These are phyloP conservation scores for Gymnopilus dilepis DNA, from an alignment of 768 basidiomycete genomes.

Conservation along the genomic window DNA sequence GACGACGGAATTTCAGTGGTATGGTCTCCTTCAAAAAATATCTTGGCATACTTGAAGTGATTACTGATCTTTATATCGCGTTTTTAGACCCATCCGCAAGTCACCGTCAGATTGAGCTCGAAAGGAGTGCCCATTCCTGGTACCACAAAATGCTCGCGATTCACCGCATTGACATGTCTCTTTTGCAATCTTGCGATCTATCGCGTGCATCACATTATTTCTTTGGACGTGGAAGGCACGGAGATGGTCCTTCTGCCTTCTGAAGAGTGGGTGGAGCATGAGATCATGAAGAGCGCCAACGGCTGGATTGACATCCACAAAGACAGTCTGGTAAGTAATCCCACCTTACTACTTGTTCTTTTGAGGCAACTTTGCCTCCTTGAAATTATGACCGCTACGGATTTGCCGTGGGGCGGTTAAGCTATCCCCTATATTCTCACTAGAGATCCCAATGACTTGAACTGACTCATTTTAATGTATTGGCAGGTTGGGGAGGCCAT, in stretches of 20 bases:
- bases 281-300: constrained; percentile 65
- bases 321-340: constrained; percentile 65
- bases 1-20: constrained; percentile 73
- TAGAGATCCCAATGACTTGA: constrained; percentile 11
- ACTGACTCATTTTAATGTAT: constrained; percentile 25
- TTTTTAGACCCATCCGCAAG: constrained; percentile 65
- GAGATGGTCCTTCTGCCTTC: constrained; percentile 73
- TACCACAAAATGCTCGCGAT: constrained; percentile 58
- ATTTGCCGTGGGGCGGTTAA: neutral
- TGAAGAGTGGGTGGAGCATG: constrained; percentile 79
- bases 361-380: neutral
- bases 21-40: constrained; percentile 32
- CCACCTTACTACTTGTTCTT: constrained; percentile 10
- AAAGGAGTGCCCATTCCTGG: constrained; percentile 47
- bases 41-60: constrained; percentile 5
- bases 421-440: constrained; percentile 14
- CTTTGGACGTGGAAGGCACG: constrained; percentile 59
- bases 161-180: constrained; percentile 70
- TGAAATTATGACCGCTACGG: neutral
- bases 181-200: constrained; percentile 69
- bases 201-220: constrained; percentile 67
- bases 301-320: constrained; percentile 80
- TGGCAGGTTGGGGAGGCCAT: constrained; percentile 49
- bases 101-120: constrained; percentile 69
- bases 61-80: constrained; percentile 18